These are phyloP conservation scores for Eleusine coracana DNA, from an alignment of 176 grass and related monocot genomes.

Conservation along the genomic window DNA sequence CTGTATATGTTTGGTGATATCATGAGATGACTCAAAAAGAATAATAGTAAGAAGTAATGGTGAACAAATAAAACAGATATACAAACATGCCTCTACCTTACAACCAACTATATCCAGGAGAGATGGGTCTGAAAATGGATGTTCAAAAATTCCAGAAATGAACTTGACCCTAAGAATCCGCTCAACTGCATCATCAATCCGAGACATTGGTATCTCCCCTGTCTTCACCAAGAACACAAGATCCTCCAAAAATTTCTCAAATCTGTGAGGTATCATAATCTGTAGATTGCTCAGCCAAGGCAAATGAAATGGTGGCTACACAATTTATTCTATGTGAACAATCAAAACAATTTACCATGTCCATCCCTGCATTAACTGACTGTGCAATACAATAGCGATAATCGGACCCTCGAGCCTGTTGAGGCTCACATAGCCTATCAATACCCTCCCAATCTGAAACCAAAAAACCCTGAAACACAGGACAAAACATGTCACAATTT, in stretches of 20 bases:
- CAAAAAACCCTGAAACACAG: slow-evolving; percentile 78
- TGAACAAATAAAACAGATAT: background rate
- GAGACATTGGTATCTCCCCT: slow-evolving; percentile 65
- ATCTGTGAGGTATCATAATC: slow-evolving; percentile 92
- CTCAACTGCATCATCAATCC: slow-evolving; percentile 84
- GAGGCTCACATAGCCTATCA: slow-evolving; percentile 79
- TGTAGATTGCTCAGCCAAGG: slow-evolving; percentile 51
- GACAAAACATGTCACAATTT: background rate
- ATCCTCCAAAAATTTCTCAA: slow-evolving; percentile 88
- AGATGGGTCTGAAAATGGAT: slow-evolving; percentile 80
- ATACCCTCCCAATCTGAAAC: slow-evolving; percentile 95
- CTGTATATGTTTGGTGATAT: background rate
- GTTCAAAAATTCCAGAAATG: slow-evolving; percentile 82
- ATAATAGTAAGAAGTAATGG: background rate
- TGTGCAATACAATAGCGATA: slow-evolving; percentile 78
- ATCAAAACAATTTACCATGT: slow-evolving; percentile 71
- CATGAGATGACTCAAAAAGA: background rate
- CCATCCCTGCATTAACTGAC: slow-evolving; percentile 90
- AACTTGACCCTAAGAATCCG: slow-evolving; percentile 94
- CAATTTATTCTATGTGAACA: slow-evolving; percentile 27
- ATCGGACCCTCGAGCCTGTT: slow-evolving; percentile 61
- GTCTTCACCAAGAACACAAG: slow-evolving; percentile 79
- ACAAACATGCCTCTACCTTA: slow-evolving; percentile 53
- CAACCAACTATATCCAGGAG: slow-evolving; percentile 64
- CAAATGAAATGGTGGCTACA: background rate